Base-by-base conservation (phyloP, 352 stramenopile genomes). In the Thraustochytrium sp. region DNA sequence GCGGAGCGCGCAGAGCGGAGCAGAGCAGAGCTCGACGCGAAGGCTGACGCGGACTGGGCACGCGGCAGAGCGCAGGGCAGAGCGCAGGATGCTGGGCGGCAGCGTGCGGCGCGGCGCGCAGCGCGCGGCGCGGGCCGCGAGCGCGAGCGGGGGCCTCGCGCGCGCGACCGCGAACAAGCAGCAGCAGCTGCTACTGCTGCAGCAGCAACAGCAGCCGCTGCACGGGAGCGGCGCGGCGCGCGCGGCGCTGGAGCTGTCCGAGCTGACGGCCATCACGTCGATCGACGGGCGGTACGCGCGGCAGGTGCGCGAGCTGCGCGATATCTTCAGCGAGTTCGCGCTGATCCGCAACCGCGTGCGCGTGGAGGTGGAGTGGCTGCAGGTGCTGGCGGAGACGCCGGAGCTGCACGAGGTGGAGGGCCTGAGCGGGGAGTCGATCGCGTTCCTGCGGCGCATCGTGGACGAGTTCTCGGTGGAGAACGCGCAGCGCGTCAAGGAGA, bases 311-410 rank as follows among this genome's bases (percentile, higher is more conserved):
- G 40, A 34, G 34, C 44, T 84, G 56, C 56, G 76, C 36, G n/a
- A 84, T 4, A 74, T 42, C 16, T 84, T 84, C 42, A 84, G 59
- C 65, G 76, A 84, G 54, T 82, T 34, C 40, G 61, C 61, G 36
- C 61, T 73, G 2, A 73, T 73, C 36, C 13, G 34, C 9, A 73
- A 48, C 61, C 61, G 61, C 61, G 61, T 73, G 13, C 55, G 55
- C 89, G 87, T 89, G 37, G 87, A 89, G 78, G 82, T 89, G 16
- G 42, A 85, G 53, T 89, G 84, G 86, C 59, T 89, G 8, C 13
- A 73, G 42, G 34, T 36, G 11, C 59, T 88, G 23, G 82, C 38
- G 61, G 77, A 82, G 26, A 84, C 23, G 8, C 13, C 16, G n/a
- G 54, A 76, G 44, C 16, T 87, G 44, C 34, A 83, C 16, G 76